Conservation (phyloP, 2,329 filamentous ascomycete species). For the Fusarium mexicanum region DNA sequence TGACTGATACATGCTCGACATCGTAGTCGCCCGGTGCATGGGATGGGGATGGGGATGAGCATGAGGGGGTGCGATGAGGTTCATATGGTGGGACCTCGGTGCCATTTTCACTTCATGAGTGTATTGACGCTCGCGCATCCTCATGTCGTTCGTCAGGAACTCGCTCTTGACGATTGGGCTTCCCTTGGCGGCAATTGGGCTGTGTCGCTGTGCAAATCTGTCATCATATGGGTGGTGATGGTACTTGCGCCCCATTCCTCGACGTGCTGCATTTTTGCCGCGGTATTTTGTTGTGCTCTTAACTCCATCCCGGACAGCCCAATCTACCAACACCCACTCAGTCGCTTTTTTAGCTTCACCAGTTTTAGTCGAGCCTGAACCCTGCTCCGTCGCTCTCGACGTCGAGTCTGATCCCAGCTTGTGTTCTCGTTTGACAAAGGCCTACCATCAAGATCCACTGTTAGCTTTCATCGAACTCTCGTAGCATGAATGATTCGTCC, state of each 20-base stretch:
- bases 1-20: conserved; percentile 35
- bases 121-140: conserved; percentile 38
- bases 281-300: conserved; percentile 87
- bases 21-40: conserved; percentile 31
- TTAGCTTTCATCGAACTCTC: conserved; percentile 20
- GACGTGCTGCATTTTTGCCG: conserved; percentile 54
- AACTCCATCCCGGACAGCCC: conserved; percentile 76
- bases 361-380: conserved; percentile 2
- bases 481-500: background rate
- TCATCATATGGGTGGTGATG: conserved; percentile 26
- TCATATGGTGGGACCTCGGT: conserved; percentile 32
- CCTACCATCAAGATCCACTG: conserved; percentile 42
- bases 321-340: conserved; percentile 80
- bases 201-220: conserved; percentile 33
- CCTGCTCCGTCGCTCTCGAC: conserved; percentile 8
- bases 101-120: conserved; percentile 34
- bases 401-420: conserved; percentile 43
- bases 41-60: conserved; percentile 7
- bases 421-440: conserved; percentile 54
- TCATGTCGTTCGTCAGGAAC: conserved; percentile 43
- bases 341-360: conserved; percentile 69
- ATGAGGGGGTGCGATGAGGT: conserved; percentile 14
- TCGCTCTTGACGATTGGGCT: conserved; percentile 49
- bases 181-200: conserved; percentile 45
- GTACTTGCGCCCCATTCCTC: conserved; percentile 23